A percentile compares a stretch with the other conserved stretches of the same genome.
phyloP scores from a whole-genome alignment of 2,329 filamentous ascomycete genomes.

The Colletotrichum limetticola region DNA sequence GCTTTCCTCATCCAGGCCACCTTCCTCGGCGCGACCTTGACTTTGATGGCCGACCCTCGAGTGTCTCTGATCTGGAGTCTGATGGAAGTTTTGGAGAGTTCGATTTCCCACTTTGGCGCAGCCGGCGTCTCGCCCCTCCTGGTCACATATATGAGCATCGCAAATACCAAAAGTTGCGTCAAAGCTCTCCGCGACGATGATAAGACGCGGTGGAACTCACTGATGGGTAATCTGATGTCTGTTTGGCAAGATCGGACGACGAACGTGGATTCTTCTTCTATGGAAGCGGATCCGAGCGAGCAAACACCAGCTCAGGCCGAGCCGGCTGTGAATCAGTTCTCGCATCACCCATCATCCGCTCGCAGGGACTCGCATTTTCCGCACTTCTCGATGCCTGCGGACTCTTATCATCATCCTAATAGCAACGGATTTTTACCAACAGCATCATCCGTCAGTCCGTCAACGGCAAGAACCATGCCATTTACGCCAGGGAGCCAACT shows the following conservation, averaged over 20 bases:
- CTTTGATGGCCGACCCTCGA: slow-evolving; percentile 44
- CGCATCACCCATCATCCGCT: slow-evolving; percentile 14
- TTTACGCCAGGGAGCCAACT: slow-evolving; percentile 34
- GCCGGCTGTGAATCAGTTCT: not conserved
- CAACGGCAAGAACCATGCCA: slow-evolving; percentile 33
- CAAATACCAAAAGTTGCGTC: slow-evolving; percentile 45
- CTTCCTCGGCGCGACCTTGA: slow-evolving; percentile 50
- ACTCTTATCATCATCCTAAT: slow-evolving; percentile 21
- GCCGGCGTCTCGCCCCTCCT: slow-evolving; percentile 48
- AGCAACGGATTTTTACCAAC: slow-evolving; percentile 15
- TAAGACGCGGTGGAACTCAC: slow-evolving; percentile 44
- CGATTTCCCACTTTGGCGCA: slow-evolving; percentile 43
- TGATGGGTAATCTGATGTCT: slow-evolving; percentile 40
- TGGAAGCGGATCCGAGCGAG: slow-evolving; percentile 38
- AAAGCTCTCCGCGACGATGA: slow-evolving; percentile 47
- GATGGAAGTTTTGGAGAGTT: slow-evolving; percentile 46
- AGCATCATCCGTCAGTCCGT: slow-evolving; percentile 32
- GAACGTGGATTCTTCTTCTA: slow-evolving; percentile 17
- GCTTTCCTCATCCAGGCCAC: slow-evolving; percentile 50
- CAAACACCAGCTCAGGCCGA: slow-evolving; percentile 22
- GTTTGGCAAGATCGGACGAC: slow-evolving; percentile 39
- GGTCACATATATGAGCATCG: slow-evolving; percentile 47
- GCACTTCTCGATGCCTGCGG: slow-evolving; percentile 16
- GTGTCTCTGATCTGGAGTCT: slow-evolving; percentile 49
- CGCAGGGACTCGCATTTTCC: slow-evolving; percentile 17